These are phyloP conservation scores for Peniophora sp. DNA, from an alignment of 1,284 basidiomycete species.

Conservation along the genomic window DNA sequence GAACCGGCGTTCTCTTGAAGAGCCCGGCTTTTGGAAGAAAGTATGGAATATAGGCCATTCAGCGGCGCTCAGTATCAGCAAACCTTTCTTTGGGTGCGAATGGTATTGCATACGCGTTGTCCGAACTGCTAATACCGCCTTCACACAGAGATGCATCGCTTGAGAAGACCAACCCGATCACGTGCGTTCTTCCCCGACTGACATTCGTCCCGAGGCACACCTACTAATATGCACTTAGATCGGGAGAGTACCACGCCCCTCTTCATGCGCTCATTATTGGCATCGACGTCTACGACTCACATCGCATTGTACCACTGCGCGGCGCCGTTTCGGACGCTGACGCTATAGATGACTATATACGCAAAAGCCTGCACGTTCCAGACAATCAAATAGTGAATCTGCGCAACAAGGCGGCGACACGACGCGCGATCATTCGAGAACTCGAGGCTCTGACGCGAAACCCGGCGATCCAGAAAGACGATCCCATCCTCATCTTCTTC, in stretches of 20 bases:
- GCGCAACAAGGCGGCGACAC: constrained; percentile 2
- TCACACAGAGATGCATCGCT: too few relatives aligned
- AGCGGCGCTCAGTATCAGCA: too few relatives aligned
- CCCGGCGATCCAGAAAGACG: not conserved
- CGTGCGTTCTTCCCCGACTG: too few relatives aligned
- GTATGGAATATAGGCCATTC: too few relatives aligned
- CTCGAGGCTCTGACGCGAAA: not conserved
- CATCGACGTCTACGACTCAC: constrained; percentile 2
- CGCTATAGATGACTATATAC: constrained; percentile 1
- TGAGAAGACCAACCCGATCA: too few relatives aligned
- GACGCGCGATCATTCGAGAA: constrained; percentile 1
- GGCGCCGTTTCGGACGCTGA: constrained; percentile 4
- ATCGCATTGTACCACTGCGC: not conserved
- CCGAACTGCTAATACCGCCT: too few relatives aligned
- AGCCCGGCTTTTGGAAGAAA: too few relatives aligned
- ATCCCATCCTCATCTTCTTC: constrained; percentile 8
- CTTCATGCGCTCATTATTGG: constrained; percentile 6
- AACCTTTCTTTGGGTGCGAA: too few relatives aligned
- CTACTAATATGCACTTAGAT: too few relatives aligned
- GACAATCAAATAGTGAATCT: constrained; percentile 1
- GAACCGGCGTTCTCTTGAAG: too few relatives aligned
- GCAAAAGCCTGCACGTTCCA: not conserved
- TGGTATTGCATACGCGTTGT: too few relatives aligned
- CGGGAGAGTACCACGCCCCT: not conserved
- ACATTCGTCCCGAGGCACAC: too few relatives aligned